These are phyloP conservation scores for Termitomyces sp. DNA, from an alignment of 768 basidiomycete genomes.

Conservation along the genomic window DNA sequence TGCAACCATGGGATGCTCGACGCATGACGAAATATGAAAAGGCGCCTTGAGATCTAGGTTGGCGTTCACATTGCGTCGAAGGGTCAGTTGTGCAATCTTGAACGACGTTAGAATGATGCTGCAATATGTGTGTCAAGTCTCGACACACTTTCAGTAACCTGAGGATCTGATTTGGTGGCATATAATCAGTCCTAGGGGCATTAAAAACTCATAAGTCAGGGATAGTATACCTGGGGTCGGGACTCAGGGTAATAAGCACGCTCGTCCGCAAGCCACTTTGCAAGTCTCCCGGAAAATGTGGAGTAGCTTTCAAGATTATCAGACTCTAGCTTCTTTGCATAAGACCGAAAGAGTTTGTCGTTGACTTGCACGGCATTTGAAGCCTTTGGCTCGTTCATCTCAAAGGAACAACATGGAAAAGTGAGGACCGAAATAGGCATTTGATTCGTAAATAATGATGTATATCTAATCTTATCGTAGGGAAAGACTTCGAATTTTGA, in stretches of 20 bases:
- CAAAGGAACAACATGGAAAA: constrained; percentile 1
- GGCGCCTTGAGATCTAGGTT: constrained; percentile 15
- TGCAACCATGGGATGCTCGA: constrained; percentile 25
- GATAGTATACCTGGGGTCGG: constrained; percentile 37
- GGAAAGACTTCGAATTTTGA: neutral
- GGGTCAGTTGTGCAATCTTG: constrained; percentile 34
- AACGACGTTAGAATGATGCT: neutral
- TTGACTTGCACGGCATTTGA: constrained; percentile 23
- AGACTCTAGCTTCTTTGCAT: constrained; percentile 26
- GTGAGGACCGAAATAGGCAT: neutral
- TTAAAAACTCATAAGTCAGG: neutral
- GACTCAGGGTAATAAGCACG: constrained; percentile 51
- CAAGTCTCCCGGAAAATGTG: constrained; percentile 30
- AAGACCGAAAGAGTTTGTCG: constrained; percentile 32
- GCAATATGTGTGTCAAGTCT: neutral
- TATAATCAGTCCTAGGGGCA: neutral
- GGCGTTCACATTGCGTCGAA: constrained; percentile 24
- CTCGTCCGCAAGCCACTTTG: constrained; percentile 38
- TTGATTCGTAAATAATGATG: neutral
- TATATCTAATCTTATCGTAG: constrained; percentile 10
- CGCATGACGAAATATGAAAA: constrained; percentile 25
- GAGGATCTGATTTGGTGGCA: constrained; percentile 34
- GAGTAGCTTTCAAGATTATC: constrained; percentile 20
- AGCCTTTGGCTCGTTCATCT: constrained; percentile 7
- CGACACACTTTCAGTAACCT: constrained; percentile 39